Percentiles rank a stretch among this genome's conserved stretches.
These are phyloP conservation scores for Apiospora rasikravindrae DNA, from an alignment of 2,329 filamentous ascomycete genomes.

Conservation along the genomic window DNA sequence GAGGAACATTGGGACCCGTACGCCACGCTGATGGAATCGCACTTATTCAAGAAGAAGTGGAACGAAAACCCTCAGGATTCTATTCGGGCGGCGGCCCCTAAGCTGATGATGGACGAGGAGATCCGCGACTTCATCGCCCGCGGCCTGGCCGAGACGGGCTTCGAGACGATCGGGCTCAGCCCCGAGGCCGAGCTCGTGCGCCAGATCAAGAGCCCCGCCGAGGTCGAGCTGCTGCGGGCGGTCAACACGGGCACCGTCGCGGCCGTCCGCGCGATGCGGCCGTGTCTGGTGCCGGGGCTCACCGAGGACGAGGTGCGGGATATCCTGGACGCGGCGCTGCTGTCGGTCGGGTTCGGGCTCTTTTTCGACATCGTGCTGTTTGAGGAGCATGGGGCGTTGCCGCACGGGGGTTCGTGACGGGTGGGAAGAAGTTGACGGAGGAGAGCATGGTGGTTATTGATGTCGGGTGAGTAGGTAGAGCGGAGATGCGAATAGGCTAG, in stretches of 20 bases:
- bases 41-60: constrained; percentile 38
- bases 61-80: no score
- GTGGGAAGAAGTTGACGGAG: constrained; percentile 54
- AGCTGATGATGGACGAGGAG: constrained; percentile 69
- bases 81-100: no score
- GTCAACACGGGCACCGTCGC: constrained; percentile 69
- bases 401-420: constrained; percentile 58
- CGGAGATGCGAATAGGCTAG: neutral
- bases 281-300: constrained; percentile 60
- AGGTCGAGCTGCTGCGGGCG: constrained; percentile 62
- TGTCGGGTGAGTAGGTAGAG: constrained; percentile 46
- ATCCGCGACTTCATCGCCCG: constrained; percentile 68
- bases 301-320: constrained; percentile 62
- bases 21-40: constrained; percentile 53
- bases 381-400: constrained; percentile 58
- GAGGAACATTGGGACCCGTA: constrained; percentile 72
- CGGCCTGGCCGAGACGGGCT: constrained; percentile 58
- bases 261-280: constrained; percentile 61
- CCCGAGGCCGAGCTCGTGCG: constrained; percentile 62
- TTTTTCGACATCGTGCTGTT: constrained; percentile 72
- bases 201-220: constrained; percentile 61
- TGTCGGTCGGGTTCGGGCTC: constrained; percentile 57
- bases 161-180: constrained; percentile 59
- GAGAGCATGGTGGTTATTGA: constrained; percentile 68
- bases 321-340: constrained; percentile 60